A percentile compares a stretch with the other conserved stretches of the same genome.
Conservation (phyloP, 768 basidiomycete species). For the Tephrocybe sp. region DNA sequence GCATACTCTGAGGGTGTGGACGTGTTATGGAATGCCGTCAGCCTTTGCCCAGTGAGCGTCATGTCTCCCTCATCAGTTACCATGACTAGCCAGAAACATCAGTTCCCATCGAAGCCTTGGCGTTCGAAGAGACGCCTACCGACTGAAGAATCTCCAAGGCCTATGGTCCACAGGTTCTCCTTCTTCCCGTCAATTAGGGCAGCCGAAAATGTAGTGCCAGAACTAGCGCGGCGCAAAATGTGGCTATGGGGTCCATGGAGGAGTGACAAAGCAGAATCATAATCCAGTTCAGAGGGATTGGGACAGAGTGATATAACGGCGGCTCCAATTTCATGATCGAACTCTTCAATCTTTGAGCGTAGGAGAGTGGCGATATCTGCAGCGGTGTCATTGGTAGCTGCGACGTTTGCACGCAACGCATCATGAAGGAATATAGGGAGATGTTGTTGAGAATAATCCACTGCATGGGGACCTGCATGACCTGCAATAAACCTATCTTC, state of each 20-base stretch:
- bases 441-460: slow-evolving; percentile 4
- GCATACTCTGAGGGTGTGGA: slow-evolving; percentile 12
- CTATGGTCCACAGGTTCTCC: slow-evolving; percentile 11
- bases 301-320: slow-evolving; percentile 7
- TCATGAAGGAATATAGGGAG: slow-evolving; percentile 8
- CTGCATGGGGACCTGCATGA: slow-evolving; percentile 11
- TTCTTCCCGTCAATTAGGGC: slow-evolving; percentile 11
- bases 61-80: neutral
- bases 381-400: neutral
- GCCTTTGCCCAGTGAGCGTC: neutral
- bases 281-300: slow-evolving; percentile 4
- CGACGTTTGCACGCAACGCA: slow-evolving; percentile 8
- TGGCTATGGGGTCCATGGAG: slow-evolving; percentile 1
- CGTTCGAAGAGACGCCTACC: neutral
- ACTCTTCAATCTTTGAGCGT: slow-evolving; percentile 7
- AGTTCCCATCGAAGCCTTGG: neutral
- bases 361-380: slow-evolving; percentile 6
- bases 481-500: neutral
- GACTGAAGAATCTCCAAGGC: slow-evolving; percentile 14
- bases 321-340: slow-evolving; percentile 10
- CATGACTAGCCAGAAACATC: neutral
- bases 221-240: slow-evolving; percentile 8
- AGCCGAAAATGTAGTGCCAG: slow-evolving; percentile 10
- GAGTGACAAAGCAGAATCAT: neutral
- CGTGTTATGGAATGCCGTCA: slow-evolving; percentile 11